phyloP scores from a whole-genome alignment of 768 basidiomycete species.

The Trametes cingulata region DNA sequence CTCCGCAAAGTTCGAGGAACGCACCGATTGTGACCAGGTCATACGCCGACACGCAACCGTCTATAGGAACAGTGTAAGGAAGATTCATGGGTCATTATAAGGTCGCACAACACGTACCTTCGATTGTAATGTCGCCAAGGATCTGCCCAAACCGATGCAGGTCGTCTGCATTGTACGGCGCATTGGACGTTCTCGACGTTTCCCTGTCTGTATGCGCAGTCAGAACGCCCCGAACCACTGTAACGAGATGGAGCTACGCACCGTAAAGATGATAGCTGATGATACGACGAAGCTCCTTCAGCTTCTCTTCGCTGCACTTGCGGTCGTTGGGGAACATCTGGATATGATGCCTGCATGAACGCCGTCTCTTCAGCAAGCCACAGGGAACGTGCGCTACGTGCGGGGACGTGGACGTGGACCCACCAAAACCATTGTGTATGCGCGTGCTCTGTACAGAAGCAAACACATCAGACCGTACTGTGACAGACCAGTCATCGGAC shows the following conservation, averaged over 20 bases:
- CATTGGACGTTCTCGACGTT: conserved; percentile 20
- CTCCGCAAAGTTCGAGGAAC: background rate
- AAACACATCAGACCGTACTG: background rate
- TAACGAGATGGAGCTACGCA: conserved; percentile 1
- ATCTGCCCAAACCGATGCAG: background rate
- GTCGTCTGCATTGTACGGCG: conserved; percentile 8
- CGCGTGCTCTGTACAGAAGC: background rate
- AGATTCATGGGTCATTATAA: too few relatives aligned
- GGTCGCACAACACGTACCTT: too few relatives aligned
- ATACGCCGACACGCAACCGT: background rate
- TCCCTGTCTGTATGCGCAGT: conserved; percentile 4
- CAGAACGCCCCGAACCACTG: background rate
- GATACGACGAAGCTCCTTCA: conserved; percentile 8
- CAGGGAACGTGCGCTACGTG: too few relatives aligned
- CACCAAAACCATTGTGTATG: background rate
- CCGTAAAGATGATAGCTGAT: conserved; percentile 19
- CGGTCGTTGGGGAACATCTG: conserved; percentile 25
- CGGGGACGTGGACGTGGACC: background rate
- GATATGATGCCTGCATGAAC: conserved; percentile 22
- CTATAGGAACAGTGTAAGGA: background rate
- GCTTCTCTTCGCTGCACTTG: background rate
- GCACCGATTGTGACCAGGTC: background rate
- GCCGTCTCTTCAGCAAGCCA: too few relatives aligned
- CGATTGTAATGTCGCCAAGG: background rate
- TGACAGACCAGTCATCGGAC: too few relatives aligned